These are phyloP conservation scores for Pythium utonaiense DNA, from an alignment of 352 stramenopile species.

Conservation along the genomic window DNA sequence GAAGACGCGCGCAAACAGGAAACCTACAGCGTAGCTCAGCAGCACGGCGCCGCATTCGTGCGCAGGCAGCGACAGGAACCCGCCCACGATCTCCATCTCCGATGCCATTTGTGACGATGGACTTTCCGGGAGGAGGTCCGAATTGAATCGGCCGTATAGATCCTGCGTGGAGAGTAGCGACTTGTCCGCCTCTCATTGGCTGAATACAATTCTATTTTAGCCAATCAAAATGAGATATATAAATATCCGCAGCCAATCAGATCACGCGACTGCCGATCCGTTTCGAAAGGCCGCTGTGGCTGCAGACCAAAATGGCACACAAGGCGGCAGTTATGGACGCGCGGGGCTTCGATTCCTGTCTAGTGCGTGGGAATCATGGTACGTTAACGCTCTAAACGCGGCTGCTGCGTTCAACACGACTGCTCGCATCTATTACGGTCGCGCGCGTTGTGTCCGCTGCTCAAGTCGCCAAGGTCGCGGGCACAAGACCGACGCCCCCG, in stretches of 20 bases:
- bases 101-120: not conserved
- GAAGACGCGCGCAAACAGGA: conserved; percentile 73
- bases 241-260: not conserved
- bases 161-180: not conserved
- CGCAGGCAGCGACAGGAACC: conserved; percentile 20
- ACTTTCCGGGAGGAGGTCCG: not conserved
- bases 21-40: conserved; percentile 31
- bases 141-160: not conserved
- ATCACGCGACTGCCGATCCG: not conserved
- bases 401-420: not conserved
- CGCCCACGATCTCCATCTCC: conserved; percentile 1
- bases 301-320: not conserved
- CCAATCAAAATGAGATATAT: not conserved
- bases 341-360: not conserved
- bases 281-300: not conserved
- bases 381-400: not conserved
- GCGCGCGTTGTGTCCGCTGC: not conserved
- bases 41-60: conserved; percentile 18
- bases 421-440: not conserved
- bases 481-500: not conserved
- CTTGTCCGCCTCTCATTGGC: not conserved
- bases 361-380: not conserved
- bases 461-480: not conserved
- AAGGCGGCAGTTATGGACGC: not conserved
- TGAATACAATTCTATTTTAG: not conserved